Percentiles rank a stretch among this genome's conserved stretches.
Conservation (phyloP, 208 protist species). For the Zelonia costaricensis region DNA sequence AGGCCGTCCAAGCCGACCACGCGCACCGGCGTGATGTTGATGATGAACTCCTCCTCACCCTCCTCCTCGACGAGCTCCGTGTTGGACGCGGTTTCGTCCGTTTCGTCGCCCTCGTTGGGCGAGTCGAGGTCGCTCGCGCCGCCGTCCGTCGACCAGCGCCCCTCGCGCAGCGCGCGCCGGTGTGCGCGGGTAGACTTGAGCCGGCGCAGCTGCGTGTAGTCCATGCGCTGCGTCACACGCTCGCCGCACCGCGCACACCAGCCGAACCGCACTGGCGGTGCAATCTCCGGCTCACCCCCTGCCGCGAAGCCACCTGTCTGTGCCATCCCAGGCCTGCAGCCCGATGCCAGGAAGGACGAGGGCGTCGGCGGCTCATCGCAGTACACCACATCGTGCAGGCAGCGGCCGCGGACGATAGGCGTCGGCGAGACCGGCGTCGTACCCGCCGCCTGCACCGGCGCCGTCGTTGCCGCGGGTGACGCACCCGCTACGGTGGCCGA, state of each 20-base stretch:
- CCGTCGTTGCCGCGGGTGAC: background rate
- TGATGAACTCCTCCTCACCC: constrained; percentile 34
- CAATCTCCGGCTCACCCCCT: constrained; percentile 13
- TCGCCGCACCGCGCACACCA: constrained; percentile 34
- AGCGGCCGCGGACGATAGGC: constrained; percentile 21
- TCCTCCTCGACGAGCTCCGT: constrained; percentile 31
- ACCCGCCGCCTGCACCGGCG: background rate
- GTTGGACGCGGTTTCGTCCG: constrained; percentile 12
- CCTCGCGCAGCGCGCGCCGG: constrained; percentile 1
- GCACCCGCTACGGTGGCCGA: background rate
- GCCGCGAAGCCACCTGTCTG: background rate
- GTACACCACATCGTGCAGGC: constrained; percentile 34
- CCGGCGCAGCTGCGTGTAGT: constrained; percentile 29
- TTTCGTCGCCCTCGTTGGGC: background rate
- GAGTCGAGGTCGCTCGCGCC: background rate
- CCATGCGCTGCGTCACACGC: constrained; percentile 28
- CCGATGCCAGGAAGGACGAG: background rate
- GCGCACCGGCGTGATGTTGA: constrained; percentile 47
- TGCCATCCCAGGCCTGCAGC: background rate
- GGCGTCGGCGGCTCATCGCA: constrained; percentile 10
- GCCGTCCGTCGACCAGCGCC: background rate
- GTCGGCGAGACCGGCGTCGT: constrained; percentile 2
- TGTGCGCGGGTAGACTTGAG: constrained; percentile 15
- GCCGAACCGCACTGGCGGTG: constrained; percentile 22
- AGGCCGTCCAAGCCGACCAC: constrained; percentile 49